Conservation (phyloP, 257 asterid species). For the Linaria vulgaris region DNA sequence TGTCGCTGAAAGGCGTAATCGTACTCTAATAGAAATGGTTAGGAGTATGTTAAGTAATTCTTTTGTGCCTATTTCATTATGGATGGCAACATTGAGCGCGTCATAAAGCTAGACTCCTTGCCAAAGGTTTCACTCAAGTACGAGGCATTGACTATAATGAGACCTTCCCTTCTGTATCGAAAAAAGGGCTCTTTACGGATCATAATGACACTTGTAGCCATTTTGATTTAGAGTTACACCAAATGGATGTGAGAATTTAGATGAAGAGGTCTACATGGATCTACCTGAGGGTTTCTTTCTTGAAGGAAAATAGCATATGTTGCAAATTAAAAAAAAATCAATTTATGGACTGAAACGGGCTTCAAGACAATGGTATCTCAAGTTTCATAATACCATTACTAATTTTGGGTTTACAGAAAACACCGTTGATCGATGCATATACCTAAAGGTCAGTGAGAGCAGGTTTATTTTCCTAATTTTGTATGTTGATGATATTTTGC, state of each 20-base stretch:
- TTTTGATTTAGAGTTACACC: no score
- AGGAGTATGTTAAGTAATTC: not conserved
- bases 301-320: not conserved
- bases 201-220: no score
- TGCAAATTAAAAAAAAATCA: no score
- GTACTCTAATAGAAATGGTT: not conserved
- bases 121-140: not conserved
- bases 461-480: not conserved
- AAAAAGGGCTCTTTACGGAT: no score
- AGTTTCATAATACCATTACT: no score
- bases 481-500: no score
- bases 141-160: not conserved
- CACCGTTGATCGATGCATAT: not conserved
- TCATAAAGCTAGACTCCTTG: not conserved
- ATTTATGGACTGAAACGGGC: no score
- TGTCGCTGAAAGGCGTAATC: no score
- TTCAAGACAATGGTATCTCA: no score
- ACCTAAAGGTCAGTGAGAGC: conserved; percentile 1
- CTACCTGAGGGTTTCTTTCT: not conserved
- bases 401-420: not conserved
- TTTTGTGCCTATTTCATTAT: not conserved
- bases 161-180: not conserved
- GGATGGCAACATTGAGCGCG: not conserved
- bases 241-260: no score
- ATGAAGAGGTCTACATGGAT: no score